A percentile compares a stretch with the other conserved stretches of the same genome.
phyloP scores from a whole-genome alignment of 306 rosid genomes.

The Argentina anserina region DNA sequence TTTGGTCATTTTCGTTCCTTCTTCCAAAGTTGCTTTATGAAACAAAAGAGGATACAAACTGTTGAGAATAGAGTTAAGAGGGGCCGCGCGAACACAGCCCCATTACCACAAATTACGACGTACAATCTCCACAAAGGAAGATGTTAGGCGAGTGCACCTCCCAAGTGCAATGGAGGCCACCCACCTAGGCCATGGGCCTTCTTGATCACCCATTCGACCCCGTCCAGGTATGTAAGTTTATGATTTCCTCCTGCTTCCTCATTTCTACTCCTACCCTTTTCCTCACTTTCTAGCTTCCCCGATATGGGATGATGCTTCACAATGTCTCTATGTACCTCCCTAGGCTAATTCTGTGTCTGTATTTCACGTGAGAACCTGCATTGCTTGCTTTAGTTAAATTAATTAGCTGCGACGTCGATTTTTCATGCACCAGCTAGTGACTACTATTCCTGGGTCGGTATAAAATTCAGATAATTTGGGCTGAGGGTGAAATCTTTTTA shows the following conservation, averaged over 20 bases:
- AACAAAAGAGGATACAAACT: too few species aligned
- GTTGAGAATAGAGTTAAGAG: not conserved
- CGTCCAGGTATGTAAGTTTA: conserved; percentile 39
- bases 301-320: conserved; percentile 36
- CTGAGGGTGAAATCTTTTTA: too few species aligned
- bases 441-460: too few species aligned
- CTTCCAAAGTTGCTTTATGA: too few species aligned
- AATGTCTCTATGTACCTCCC: not conserved
- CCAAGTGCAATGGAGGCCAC: conserved; percentile 43
- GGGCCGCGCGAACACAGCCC: conserved; percentile 61
- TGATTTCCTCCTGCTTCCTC: rapidly evolving
- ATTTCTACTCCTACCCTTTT: conserved; percentile 7
- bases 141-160: conserved; percentile 45
- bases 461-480: too few species aligned
- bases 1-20: too few species aligned
- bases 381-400: not conserved
- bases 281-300: not conserved
- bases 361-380: not conserved
- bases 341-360: not conserved
- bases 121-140: conserved; percentile 41
- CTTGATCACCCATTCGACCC: conserved; percentile 44
- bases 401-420: too few species aligned
- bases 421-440: too few species aligned
- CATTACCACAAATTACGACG: conserved; percentile 48
- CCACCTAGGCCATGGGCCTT: conserved; percentile 47